A percentile compares a stretch with the other conserved stretches of the same genome.
Conservation (phyloP, 225 moss, liverwort and hornwort genomes). For the Lunularia cruciata region DNA sequence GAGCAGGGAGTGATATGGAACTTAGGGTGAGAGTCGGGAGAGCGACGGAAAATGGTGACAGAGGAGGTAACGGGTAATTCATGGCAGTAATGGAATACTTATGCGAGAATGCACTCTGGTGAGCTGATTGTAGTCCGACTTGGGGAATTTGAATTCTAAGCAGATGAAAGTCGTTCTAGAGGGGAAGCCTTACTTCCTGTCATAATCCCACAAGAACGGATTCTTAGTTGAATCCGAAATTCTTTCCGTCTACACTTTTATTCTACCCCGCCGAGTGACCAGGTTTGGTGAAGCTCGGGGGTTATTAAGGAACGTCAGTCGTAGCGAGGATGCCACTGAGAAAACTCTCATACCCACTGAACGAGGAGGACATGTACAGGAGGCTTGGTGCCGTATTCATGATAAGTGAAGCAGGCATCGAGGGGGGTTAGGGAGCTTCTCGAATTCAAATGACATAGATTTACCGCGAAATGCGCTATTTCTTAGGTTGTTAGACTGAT, state of each 20-base stretch:
- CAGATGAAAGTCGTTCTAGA: conserved; percentile 25
- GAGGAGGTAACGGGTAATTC: not conserved
- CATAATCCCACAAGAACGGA: not conserved
- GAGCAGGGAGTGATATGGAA: conserved; percentile 9
- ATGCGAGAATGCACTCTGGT: conserved; percentile 21
- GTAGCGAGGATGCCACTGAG: conserved; percentile 21
- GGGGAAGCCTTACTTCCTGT: conserved; percentile 4
- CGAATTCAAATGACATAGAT: too few relatives aligned
- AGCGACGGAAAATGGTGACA: conserved; percentile 8
- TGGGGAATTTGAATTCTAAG: conserved; percentile 3
- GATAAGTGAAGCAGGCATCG: conserved; percentile 26
- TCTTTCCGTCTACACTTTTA: not conserved
- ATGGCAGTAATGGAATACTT: not conserved
- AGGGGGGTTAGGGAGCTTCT: conserved; percentile 31
- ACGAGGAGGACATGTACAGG: conserved; percentile 27
- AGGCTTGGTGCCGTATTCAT: conserved; percentile 9
- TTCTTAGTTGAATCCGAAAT: too few relatives aligned
- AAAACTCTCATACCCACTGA: conserved; percentile 19
- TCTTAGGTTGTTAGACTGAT: conserved; percentile 4
- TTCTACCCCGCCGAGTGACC: not conserved
- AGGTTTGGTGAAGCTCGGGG: not conserved
- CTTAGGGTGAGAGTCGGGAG: conserved; percentile 17
- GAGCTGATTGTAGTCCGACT: not conserved
- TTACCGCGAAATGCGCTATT: not conserved
- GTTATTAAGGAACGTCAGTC: not conserved